Evolutionary conservation across 192 early-diverging fungal species (phyloP), one percentile per base, ranked within the genome.

Genomic region (Oehlia diaphana): DNA sequence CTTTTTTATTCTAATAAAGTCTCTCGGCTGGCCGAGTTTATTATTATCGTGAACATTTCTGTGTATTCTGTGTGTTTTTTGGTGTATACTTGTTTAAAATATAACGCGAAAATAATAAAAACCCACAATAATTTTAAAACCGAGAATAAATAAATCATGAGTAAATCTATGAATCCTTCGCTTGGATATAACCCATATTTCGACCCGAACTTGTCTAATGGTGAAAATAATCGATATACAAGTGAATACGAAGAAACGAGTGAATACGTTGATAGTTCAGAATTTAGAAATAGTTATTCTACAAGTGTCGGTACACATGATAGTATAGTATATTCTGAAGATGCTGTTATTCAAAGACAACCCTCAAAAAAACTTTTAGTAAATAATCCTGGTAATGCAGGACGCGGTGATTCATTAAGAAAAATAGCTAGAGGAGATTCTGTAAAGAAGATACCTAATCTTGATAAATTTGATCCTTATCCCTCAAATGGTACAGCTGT

Each of bases 391-490:
- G 31, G 28, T 26, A n/a, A 28, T 14, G 31, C 10, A 26, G 19
- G 9, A 16, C 28, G 53, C 39, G 61, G 16, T n/a, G 28, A 37
- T 63, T 37, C 33, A 8, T 16, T 12, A 76, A 76, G 61, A n/a
- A 26, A 21, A 76, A 4, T 70, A 21, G 73, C 50, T 9, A 53
- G 73, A 53, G 73, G 73, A 31, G 50, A 74, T 35, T 31, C 73
- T 1, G 31, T 61, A 21, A 74, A 62, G 50, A 53, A 74, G n/a
- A 10, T 21, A 28, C n/a, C 23, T 8, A 13, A 50, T 1, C 66
- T 78, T 37, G 66, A 78, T 68, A 47, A 77, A 65, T n/a, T 65
- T 19, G 76, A 77, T 42, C 73, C 73, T 47, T 26, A 1, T 2
- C 9, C 12, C 37, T 23, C 4, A 19, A 13, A 23, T 9, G 61